Conservation (phyloP, 805 yeast species). For the Phaffomyces opuntiae region DNA sequence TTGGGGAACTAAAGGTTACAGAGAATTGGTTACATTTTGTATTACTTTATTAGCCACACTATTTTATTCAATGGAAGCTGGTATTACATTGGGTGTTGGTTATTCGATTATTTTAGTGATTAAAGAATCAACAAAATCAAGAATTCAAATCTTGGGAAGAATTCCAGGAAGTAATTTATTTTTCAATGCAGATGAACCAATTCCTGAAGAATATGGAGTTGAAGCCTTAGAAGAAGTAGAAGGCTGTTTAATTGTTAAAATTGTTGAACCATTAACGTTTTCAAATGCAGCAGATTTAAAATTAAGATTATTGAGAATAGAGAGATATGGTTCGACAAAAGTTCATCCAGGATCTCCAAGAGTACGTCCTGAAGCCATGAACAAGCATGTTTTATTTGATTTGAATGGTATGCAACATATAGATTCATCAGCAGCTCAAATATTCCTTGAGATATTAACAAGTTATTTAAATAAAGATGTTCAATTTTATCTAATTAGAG, state of each 20-base stretch:
- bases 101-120: slow-evolving; percentile 76
- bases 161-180: slow-evolving; percentile 54
- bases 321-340: slow-evolving; percentile 65
- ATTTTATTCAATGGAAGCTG: slow-evolving; percentile 77
- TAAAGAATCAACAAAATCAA: slow-evolving; percentile 70
- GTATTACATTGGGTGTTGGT: slow-evolving; percentile 80
- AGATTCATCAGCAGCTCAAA: slow-evolving; percentile 77
- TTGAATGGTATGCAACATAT: slow-evolving; percentile 74
- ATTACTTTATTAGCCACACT: slow-evolving; percentile 61
- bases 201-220: slow-evolving; percentile 25
- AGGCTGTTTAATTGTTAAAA: slow-evolving; percentile 69
- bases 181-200: slow-evolving; percentile 63
- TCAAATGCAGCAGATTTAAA: slow-evolving; percentile 78
- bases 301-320: slow-evolving; percentile 59
- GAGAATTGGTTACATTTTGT: slow-evolving; percentile 62
- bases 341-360: slow-evolving; percentile 72
- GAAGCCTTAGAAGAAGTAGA: slow-evolving; percentile 40
- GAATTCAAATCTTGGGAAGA: slow-evolving; percentile 78
- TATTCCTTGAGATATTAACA: slow-evolving; percentile 51
- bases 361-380: slow-evolving; percentile 35
- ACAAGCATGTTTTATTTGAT: slow-evolving; percentile 63
- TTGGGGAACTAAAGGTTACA: slow-evolving; percentile 63
- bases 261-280: slow-evolving; percentile 86
- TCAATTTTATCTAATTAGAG: slow-evolving; percentile 52
- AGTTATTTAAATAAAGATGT: slow-evolving; percentile 50